Conservation (phyloP, 2,329 filamentous ascomycete species). For the Trichoderma pleuroti region DNA sequence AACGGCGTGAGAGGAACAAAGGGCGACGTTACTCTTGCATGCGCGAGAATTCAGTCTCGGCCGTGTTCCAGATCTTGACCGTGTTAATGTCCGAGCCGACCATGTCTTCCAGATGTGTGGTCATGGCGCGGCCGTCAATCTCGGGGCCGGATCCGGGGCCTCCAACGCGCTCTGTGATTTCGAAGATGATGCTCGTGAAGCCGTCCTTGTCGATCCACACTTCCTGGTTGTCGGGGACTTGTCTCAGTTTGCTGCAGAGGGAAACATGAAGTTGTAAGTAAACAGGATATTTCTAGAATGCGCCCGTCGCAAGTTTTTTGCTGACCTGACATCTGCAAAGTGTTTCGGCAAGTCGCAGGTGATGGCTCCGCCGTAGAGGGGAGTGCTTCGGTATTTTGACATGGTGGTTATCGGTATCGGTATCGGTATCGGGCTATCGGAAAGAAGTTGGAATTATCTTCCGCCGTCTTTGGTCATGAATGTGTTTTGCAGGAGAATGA, state of each 20-base stretch:
- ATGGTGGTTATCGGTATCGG: conserved; percentile 31
- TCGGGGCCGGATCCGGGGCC: conserved; percentile 50
- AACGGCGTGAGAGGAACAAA: not conserved
- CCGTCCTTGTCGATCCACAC: conserved; percentile 82
- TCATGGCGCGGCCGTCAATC: conserved; percentile 66
- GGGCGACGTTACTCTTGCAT: conserved; percentile 43
- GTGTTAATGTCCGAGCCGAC: conserved; percentile 61
- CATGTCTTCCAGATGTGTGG: conserved; percentile 66
- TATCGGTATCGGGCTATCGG: not conserved
- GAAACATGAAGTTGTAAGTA: conserved; percentile 15
- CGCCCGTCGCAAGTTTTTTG: not conserved
- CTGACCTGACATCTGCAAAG: conserved; percentile 71
- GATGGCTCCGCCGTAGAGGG: conserved; percentile 71
- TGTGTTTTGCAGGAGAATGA: not conserved
- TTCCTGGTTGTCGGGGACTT: conserved; percentile 86
- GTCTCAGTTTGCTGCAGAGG: conserved; percentile 58
- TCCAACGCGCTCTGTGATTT: conserved; percentile 80
- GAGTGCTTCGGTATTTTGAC: conserved; percentile 54
- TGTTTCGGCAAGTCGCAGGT: conserved; percentile 62
- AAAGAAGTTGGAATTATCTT: not conserved
- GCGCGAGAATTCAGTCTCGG: conserved; percentile 55
- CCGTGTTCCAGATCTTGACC: conserved; percentile 64
- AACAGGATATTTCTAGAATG: not conserved
- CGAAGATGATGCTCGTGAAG: conserved; percentile 83
- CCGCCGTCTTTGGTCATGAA: not conserved